A percentile compares a stretch with the other conserved stretches of the same genome.
phyloP scores from a whole-genome alignment of 192 early-diverging fungal species.

The Coemansia sp. region DNA sequence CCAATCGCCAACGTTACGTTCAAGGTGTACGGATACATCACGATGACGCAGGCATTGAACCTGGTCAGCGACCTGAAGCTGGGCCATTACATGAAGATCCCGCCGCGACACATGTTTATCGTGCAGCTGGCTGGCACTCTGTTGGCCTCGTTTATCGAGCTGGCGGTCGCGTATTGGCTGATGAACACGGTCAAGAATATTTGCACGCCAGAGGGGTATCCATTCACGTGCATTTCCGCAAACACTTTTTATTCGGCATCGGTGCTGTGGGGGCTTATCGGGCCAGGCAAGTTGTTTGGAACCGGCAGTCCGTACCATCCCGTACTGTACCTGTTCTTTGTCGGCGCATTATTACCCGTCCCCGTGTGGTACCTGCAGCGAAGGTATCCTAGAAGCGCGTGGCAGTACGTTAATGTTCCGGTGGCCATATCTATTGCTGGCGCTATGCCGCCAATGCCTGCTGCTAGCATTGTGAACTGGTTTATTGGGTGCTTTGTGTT shows the following conservation, averaged over 20 bases:
- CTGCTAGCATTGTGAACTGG: constrained; percentile 67
- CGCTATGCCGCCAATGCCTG: constrained; percentile 59
- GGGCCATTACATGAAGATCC: constrained; percentile 81
- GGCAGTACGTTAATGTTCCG: constrained; percentile 62
- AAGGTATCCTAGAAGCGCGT: constrained; percentile 60
- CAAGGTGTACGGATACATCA: constrained; percentile 80
- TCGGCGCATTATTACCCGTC: constrained; percentile 65
- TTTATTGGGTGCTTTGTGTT: constrained; percentile 64
- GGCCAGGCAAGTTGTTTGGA: constrained; percentile 66
- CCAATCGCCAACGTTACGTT: constrained; percentile 80
- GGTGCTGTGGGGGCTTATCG: constrained; percentile 76
- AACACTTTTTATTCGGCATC: constrained; percentile 67
- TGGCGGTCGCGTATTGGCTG: constrained; percentile 64
- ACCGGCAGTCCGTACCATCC: constrained; percentile 54
- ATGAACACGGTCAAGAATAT: constrained; percentile 59
- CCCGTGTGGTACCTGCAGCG: constrained; percentile 65
- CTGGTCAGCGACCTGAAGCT: constrained; percentile 68
- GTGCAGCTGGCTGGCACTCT: constrained; percentile 71
- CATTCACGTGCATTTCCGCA: constrained; percentile 61
- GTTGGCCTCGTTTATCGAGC: constrained; percentile 63
- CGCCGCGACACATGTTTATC: constrained; percentile 76
- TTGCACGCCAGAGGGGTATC: constrained; percentile 59
- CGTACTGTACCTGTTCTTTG: constrained; percentile 52
- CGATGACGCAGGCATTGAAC: constrained; percentile 71
- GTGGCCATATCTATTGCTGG: constrained; percentile 62